phyloP scores from a whole-genome alignment of 495 filamentous ascomycete species.

The Penicillium robsamsonii region DNA sequence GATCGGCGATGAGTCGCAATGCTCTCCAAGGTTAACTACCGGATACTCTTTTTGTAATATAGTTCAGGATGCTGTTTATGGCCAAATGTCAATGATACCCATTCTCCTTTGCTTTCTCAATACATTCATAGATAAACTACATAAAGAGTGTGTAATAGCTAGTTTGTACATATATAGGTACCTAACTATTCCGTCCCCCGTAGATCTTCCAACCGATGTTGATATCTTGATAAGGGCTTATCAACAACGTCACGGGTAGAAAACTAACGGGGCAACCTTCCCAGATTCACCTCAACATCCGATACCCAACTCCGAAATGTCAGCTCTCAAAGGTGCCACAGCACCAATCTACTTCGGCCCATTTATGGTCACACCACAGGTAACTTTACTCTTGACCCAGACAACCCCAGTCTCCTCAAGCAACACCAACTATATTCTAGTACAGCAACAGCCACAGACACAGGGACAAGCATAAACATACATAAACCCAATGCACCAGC shows the following conservation, averaged over 20 bases:
- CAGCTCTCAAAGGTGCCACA: constrained; percentile 29
- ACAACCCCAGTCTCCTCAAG: background rate
- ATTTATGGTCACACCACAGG: constrained; percentile 48
- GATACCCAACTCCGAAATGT: constrained; percentile 16
- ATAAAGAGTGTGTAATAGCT: background rate
- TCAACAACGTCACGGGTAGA: constrained; percentile 1
- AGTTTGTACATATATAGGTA: too few species aligned
- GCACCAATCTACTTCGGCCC: constrained; percentile 46
- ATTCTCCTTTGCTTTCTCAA: constrained; percentile 14
- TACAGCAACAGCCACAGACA: background rate
- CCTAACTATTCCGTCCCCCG: too few species aligned
- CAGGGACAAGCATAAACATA: background rate
- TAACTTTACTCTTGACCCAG: constrained; percentile 10
- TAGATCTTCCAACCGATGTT: background rate
- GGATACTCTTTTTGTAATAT: constrained; percentile 29
- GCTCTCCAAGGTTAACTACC: background rate
- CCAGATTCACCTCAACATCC: background rate
- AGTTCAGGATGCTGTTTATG: constrained; percentile 31
- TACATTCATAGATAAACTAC: background rate
- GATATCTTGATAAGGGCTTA: constrained; percentile 6
- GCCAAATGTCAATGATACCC: constrained; percentile 48
- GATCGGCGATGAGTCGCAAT: constrained; percentile 3
- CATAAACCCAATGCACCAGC: background rate
- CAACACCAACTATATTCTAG: background rate
- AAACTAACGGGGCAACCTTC: background rate